Percentiles rank a stretch among this genome's conserved stretches.
Conservation (phyloP, 495 filamentous ascomycete species). For the Trichoderma orchidacearum region DNA sequence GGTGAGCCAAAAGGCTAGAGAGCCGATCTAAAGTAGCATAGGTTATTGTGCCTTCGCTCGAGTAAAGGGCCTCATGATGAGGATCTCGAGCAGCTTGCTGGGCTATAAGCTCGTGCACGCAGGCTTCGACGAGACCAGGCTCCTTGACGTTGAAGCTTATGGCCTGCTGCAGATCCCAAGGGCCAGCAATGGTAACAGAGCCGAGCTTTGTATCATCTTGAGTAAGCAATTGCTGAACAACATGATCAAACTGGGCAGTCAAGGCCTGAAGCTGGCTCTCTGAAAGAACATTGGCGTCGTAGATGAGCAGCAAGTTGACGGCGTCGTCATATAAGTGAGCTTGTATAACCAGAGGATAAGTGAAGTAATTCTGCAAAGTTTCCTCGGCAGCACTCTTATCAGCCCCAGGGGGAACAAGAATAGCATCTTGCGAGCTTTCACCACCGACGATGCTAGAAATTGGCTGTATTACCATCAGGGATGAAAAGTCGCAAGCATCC, state of each 20-base stretch:
- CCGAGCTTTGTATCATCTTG: background rate
- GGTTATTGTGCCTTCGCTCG: background rate
- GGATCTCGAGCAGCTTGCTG: background rate
- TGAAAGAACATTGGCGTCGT: background rate
- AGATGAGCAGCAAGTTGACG: background rate
- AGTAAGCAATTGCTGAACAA: background rate
- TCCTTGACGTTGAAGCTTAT: background rate
- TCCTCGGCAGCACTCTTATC: background rate
- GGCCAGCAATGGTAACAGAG: background rate
- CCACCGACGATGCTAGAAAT: background rate
- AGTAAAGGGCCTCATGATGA: background rate
- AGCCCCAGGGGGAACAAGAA: background rate
- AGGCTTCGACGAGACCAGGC: background rate
- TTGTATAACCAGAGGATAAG: background rate
- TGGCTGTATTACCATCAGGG: constrained; percentile 23
- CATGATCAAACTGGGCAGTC: background rate
- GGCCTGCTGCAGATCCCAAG: background rate
- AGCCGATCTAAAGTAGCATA: constrained; percentile 1
- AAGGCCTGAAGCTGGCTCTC: background rate
- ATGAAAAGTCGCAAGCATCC: constrained; percentile 23
- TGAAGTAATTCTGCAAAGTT: background rate
- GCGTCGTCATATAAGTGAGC: background rate
- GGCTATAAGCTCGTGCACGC: constrained; percentile 1
- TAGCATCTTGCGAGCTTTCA: background rate
- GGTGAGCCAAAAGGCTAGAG: constrained; percentile 19